A percentile compares a stretch with the other conserved stretches of the same genome.
Conservation (phyloP, 208 protist species). For the Hexamita inflata region DNA sequence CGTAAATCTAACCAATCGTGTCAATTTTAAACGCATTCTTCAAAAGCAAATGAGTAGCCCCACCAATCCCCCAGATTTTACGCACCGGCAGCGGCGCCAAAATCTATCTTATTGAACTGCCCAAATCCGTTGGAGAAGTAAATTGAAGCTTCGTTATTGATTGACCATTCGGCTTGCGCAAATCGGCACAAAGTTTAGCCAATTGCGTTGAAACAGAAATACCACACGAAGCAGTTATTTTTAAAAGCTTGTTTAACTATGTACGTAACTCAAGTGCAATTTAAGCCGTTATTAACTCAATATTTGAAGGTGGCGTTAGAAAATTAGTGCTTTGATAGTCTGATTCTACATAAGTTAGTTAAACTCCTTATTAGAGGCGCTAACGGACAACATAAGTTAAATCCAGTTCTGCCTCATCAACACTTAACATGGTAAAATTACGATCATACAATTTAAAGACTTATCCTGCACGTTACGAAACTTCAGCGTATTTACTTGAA, state of each 20-base stretch:
- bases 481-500: neutral
- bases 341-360: neutral
- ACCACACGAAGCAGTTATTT: neutral
- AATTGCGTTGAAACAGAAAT: neutral
- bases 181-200: constrained; percentile 4
- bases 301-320: neutral
- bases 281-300: constrained; percentile 6
- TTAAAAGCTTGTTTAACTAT: neutral
- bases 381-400: neutral
- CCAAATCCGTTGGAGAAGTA: neutral
- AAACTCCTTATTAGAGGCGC: neutral
- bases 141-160: neutral
- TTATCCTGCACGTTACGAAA: neutral
- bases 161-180: neutral
- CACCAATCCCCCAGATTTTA: constrained; percentile 25
- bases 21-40: neutral
- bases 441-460: constrained; percentile 2
- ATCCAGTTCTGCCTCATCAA: neutral
- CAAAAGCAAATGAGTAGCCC: constrained; percentile 6
- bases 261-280: neutral
- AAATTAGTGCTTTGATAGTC: neutral
- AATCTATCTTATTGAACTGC: neutral
- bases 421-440: neutral
- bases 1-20: neutral
- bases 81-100: neutral